Evolutionary conservation across 1,139 yeast genomes (phyloP).

Genomic region (Petasospora rhodanensis): DNA sequence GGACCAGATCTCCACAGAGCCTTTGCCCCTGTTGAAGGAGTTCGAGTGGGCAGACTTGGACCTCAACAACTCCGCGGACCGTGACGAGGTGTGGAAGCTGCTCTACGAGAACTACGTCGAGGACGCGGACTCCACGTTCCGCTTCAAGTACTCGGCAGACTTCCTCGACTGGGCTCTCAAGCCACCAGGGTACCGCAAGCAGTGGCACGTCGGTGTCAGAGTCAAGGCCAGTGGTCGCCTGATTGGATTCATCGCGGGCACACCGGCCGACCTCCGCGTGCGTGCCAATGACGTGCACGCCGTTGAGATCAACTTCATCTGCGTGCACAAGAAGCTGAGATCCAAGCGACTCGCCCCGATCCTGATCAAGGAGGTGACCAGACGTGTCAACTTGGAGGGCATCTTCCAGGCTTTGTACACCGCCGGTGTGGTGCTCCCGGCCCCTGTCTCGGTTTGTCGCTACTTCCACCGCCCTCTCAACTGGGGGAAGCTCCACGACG

Average conservation of each 20-base stretch:
- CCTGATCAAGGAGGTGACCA: slow-evolving; percentile 86
- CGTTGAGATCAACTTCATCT: slow-evolving; percentile 89
- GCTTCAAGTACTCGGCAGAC: slow-evolving; percentile 82
- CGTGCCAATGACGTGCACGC: slow-evolving; percentile 54
- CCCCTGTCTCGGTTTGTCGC: slow-evolving; percentile 87
- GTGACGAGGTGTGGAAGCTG: slow-evolving; percentile 71
- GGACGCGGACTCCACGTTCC: slow-evolving; percentile 85
- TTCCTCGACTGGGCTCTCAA: slow-evolving; percentile 91
- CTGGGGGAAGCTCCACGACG: slow-evolving; percentile 86
- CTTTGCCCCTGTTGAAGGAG: slow-evolving; percentile 67
- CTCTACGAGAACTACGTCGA: slow-evolving; percentile 91
- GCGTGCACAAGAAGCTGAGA: slow-evolving; percentile 90
- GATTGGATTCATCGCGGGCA: slow-evolving; percentile 89
- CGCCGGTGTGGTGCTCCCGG: slow-evolving; percentile 86
- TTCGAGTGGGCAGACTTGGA: slow-evolving; percentile 90
- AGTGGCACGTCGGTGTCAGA: slow-evolving; percentile 93
- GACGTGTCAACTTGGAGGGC: slow-evolving; percentile 77
- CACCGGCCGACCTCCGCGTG: slow-evolving; percentile 69
- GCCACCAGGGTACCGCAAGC: slow-evolving; percentile 88
- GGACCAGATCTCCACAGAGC: slow-evolving; percentile 63
- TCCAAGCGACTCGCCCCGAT: slow-evolving; percentile 94
- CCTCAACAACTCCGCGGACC: slow-evolving; percentile 50
- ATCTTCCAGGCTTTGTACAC: slow-evolving; percentile 98
- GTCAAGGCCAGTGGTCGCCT: slow-evolving; percentile 71
- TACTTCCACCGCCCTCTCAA: slow-evolving; percentile 92